Percentiles rank a stretch among this genome's conserved stretches.
Conservation (phyloP, 176 grass and related monocot species). For the Triticum aestivum region DNA sequence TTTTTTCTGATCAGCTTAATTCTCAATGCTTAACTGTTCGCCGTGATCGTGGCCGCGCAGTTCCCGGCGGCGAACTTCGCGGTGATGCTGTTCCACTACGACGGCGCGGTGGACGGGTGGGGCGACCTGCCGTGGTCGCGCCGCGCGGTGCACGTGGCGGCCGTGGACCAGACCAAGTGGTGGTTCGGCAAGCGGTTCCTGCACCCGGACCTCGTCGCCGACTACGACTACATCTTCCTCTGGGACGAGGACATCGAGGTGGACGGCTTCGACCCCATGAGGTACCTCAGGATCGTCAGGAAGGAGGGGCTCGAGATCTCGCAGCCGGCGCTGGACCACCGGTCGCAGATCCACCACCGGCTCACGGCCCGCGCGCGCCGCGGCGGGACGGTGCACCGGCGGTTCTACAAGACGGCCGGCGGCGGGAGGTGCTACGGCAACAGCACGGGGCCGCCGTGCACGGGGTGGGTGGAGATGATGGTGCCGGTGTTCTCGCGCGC, state of each 20-base stretch:
- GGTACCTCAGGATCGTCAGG: conserved; percentile 48
- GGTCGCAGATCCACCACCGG: conserved; percentile 72
- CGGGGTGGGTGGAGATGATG: conserved; percentile 98
- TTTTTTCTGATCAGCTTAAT: too few relatives aligned
- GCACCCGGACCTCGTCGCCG: conserved; percentile 70
- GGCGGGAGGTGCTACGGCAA: conserved; percentile 52
- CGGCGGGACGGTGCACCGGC: conserved; percentile 57
- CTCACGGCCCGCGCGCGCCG: conserved; percentile 48
- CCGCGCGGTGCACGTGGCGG: conserved; percentile 56
- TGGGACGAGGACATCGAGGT: conserved; percentile 91
- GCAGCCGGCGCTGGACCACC: conserved; percentile 76
- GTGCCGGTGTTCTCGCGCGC: conserved; percentile 78
- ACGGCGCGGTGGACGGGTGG: conserved; percentile 70
- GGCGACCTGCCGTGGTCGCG: conserved; percentile 56
- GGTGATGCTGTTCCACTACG: conserved; percentile 91
- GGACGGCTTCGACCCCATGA: conserved; percentile 61
- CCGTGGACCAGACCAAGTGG: conserved; percentile 83
- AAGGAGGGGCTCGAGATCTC: conserved; percentile 80
- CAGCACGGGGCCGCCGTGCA: conserved; percentile 73
- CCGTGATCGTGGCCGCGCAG: conserved; percentile 18
- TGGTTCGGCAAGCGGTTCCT: conserved; percentile 93
- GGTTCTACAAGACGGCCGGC: conserved; percentile 64
- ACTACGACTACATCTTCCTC: conserved; percentile 82
- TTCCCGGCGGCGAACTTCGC: conserved; percentile 52
- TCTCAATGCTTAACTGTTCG: not conserved